Percentiles rank a stretch among this genome's conserved stretches.
These are phyloP conservation scores for Collybia sordida DNA, from an alignment of 768 basidiomycete genomes.

Conservation along the genomic window DNA sequence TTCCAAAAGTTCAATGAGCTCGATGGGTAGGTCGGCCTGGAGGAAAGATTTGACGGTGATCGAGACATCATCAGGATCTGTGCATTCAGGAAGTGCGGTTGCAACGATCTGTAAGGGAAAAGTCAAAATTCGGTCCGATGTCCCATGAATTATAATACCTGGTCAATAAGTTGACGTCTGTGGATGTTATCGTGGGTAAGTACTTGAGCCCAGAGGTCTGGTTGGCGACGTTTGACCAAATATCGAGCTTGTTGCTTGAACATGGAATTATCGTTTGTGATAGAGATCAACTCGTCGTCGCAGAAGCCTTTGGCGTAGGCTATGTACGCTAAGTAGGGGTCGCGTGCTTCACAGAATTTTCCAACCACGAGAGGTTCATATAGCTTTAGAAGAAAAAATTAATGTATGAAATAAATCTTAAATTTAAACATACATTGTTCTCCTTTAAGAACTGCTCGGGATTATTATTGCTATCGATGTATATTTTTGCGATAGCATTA, in stretches of 20 bases:
- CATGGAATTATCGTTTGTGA: slow-evolving; percentile 99
- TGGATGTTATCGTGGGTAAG: slow-evolving; percentile 87
- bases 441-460: slow-evolving; percentile 98
- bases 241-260: slow-evolving; percentile 99
- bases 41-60: slow-evolving; percentile 98
- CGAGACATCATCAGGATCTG: slow-evolving; percentile 98
- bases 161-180: slow-evolving; percentile 91
- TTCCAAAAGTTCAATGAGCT: slow-evolving; percentile 95
- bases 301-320: slow-evolving; percentile 99
- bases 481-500: slow-evolving; percentile 98
- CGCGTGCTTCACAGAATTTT: slow-evolving; percentile 98
- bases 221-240: slow-evolving; percentile 91
- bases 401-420: not conserved
- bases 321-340: slow-evolving; percentile 98
- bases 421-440: slow-evolving; percentile 73
- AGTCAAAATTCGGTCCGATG: not conserved
- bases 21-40: slow-evolving; percentile 93
- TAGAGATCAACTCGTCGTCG: slow-evolving; percentile 93
- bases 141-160: slow-evolving; percentile 41
- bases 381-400: slow-evolving; percentile 46
- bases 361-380: slow-evolving; percentile 98
- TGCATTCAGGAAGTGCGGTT: slow-evolving; percentile 94
- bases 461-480: slow-evolving; percentile 98
- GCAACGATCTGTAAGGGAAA: slow-evolving; percentile 67
- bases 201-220: slow-evolving; percentile 96